Evolutionary conservation across 495 filamentous ascomycete species (phyloP), one percentile per base, ranked within the genome.

Genomic region (Trichocladium antarcticum): DNA sequence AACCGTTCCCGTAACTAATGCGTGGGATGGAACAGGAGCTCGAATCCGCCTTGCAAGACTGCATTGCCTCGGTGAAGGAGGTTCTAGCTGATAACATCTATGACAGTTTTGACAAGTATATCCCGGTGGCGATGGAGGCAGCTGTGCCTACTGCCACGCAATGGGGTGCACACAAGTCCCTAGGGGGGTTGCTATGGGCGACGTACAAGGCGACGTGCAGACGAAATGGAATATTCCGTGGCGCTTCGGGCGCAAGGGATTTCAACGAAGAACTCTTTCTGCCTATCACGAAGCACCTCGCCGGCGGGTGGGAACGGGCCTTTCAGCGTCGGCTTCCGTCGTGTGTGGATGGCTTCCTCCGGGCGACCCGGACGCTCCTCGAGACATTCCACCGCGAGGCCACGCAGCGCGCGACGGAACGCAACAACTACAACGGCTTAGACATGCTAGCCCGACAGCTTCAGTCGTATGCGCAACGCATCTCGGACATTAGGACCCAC

Each of bases 191-290:
- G 16, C 50, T 54, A 28, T 83, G 69, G 69, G 20, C 64, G 2
- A 82, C 82, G 0, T 85, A 84, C 53, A 79, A 76, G 60, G 82
- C 81, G n/a, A 70, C 72, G 6, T 75, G 73, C 57, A 66, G 72
- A 45, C 68, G 80, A 16, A 27, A 56, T 5, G 64, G 72, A 12
- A 52, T 66, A 11, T 73, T 55, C 24, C 1, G 34, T 6, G 71
- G 70, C 35, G 46, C 55, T 20, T 16, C 45, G 9, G 72, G 72
- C 0, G 45, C 53, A 2, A 61, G 62, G 20, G 72, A 80, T 44
- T 74, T 78, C 57, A 81, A 81, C 36, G 56, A 45, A 15, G 66
- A 69, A 19, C 64, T 75, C 5, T 67, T 68, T 3, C 71, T 75
- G 12, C 78, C 79, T 0, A 73, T 83, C 45, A 69, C 69, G 12